Conservation (phyloP, 2,329 filamentous ascomycete genomes). For the Talaromyces verruculosus region DNA sequence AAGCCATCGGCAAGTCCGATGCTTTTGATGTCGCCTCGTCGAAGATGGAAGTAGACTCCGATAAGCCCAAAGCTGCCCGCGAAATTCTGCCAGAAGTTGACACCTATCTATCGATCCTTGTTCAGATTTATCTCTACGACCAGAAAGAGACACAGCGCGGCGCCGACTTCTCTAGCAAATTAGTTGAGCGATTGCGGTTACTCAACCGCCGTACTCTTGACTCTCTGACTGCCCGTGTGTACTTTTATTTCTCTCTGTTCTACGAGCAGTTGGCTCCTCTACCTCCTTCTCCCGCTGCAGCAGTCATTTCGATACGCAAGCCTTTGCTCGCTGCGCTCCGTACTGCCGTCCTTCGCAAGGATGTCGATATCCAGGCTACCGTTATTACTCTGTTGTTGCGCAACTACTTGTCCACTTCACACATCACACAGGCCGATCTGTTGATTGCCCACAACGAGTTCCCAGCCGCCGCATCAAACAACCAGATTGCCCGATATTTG, state of each 20-base stretch:
- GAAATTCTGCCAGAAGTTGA: slow-evolving; percentile 84
- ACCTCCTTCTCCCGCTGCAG: slow-evolving; percentile 83
- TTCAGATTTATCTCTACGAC: slow-evolving; percentile 87
- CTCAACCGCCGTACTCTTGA: slow-evolving; percentile 93
- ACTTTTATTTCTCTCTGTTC: slow-evolving; percentile 97
- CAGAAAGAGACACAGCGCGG: slow-evolving; percentile 77
- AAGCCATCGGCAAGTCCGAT: slow-evolving; percentile 66
- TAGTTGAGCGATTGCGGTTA: slow-evolving; percentile 80
- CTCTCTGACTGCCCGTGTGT: slow-evolving; percentile 89
- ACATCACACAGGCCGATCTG: slow-evolving; percentile 94
- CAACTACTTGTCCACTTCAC: slow-evolving; percentile 93
- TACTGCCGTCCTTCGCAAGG: slow-evolving; percentile 94
- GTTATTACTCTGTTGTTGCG: slow-evolving; percentile 92
- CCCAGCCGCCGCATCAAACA: slow-evolving; percentile 90
- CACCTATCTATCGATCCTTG: slow-evolving; percentile 80
- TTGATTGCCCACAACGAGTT: slow-evolving; percentile 95
- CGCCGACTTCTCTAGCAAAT: slow-evolving; percentile 76
- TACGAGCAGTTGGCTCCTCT: slow-evolving; percentile 85
- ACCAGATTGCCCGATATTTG: slow-evolving; percentile 94
- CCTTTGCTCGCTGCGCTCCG: slow-evolving; percentile 83
- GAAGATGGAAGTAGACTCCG: slow-evolving; percentile 73
- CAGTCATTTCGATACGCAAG: slow-evolving; percentile 81
- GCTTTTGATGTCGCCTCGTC: slow-evolving; percentile 61
- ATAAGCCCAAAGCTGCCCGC: slow-evolving; percentile 66
- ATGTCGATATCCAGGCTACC: slow-evolving; percentile 93